Percentiles rank a stretch among this genome's conserved stretches.
These are phyloP conservation scores for Exophiala spinifera DNA, from an alignment of 2,329 filamentous ascomycete species.

Conservation along the genomic window DNA sequence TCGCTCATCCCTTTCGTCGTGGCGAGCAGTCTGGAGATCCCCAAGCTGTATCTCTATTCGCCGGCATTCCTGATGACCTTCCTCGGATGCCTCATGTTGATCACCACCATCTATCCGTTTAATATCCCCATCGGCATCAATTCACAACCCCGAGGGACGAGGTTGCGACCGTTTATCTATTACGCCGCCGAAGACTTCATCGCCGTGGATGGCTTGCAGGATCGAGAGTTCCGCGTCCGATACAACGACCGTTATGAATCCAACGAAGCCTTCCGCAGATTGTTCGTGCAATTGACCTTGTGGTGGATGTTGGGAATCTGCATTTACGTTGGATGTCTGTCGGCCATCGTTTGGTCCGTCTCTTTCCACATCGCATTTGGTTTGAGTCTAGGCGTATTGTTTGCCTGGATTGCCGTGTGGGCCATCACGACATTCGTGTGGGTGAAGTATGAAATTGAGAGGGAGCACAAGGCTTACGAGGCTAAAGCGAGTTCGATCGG, in stretches of 20 bases:
- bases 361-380: slow-evolving; percentile 20
- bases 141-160: slow-evolving; percentile 15
- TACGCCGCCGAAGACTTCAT: slow-evolving; percentile 23
- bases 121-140: slow-evolving; percentile 23
- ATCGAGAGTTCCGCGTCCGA: slow-evolving; percentile 16
- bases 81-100: slow-evolving; percentile 18
- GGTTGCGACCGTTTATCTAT: slow-evolving; percentile 21
- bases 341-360: slow-evolving; percentile 18
- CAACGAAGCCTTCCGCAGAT: slow-evolving; percentile 11
- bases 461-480: slow-evolving; percentile 11
- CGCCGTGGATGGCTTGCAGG: slow-evolving; percentile 19
- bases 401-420: slow-evolving; percentile 18
- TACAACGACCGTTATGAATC: slow-evolving; percentile 20
- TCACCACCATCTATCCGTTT: slow-evolving; percentile 15
- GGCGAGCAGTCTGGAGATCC: slow-evolving; percentile 7
- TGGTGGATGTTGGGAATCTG: slow-evolving; percentile 17
- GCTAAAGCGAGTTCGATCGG: background rate
- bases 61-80: slow-evolving; percentile 20
- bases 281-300: slow-evolving; percentile 17
- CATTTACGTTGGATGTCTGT: slow-evolving; percentile 16
- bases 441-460: slow-evolving; percentile 23
- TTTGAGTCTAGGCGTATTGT: slow-evolving; percentile 15
- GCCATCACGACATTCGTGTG: slow-evolving; percentile 16
- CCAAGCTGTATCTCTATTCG: slow-evolving; percentile 17
- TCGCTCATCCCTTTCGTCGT: slow-evolving; percentile 19